phyloP scores from a whole-genome alignment of 2,329 filamentous ascomycete species.

The Ophiosphaerella herpotricha region DNA sequence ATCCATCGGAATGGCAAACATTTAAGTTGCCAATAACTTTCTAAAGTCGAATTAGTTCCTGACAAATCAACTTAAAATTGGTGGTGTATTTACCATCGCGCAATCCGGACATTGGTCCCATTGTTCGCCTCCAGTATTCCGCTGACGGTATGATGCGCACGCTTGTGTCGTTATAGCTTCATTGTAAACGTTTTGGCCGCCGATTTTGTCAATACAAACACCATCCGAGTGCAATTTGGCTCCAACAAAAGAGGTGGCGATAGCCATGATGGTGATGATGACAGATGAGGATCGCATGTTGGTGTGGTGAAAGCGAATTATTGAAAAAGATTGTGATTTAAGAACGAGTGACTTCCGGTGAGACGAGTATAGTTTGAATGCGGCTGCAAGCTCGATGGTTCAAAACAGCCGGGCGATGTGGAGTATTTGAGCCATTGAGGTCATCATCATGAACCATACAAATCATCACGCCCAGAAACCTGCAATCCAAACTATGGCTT shows the following conservation, averaged over 20 bases:
- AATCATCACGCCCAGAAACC: too few relatives aligned
- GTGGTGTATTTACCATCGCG: constrained; percentile 18
- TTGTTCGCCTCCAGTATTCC: constrained; percentile 31
- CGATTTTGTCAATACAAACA: constrained; percentile 24
- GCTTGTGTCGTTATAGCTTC: constrained; percentile 24
- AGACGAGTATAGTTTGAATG: not conserved
- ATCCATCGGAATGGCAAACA: constrained; percentile 25
- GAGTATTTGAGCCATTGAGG: not conserved
- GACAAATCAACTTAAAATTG: not conserved
- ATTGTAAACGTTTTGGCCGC: constrained; percentile 27
- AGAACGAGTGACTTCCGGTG: not conserved
- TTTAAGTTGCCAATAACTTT: constrained; percentile 21
- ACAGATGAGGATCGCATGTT: constrained; percentile 27
- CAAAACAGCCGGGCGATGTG: constrained; percentile 1
- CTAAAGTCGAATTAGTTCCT: constrained; percentile 9
- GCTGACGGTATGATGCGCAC: constrained; percentile 24
- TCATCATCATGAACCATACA: too few relatives aligned
- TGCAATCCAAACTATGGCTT: not conserved
- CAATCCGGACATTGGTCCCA: constrained; percentile 39
- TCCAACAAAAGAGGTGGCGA: constrained; percentile 19
- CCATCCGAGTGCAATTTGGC: constrained; percentile 27
- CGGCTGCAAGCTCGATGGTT: not conserved
- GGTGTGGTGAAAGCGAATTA: not conserved
- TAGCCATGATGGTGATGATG: constrained; percentile 10
- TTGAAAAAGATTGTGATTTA: not conserved